Evolutionary conservation across 495 filamentous ascomycete species (phyloP).

Genomic region (Podospora conica): DNA sequence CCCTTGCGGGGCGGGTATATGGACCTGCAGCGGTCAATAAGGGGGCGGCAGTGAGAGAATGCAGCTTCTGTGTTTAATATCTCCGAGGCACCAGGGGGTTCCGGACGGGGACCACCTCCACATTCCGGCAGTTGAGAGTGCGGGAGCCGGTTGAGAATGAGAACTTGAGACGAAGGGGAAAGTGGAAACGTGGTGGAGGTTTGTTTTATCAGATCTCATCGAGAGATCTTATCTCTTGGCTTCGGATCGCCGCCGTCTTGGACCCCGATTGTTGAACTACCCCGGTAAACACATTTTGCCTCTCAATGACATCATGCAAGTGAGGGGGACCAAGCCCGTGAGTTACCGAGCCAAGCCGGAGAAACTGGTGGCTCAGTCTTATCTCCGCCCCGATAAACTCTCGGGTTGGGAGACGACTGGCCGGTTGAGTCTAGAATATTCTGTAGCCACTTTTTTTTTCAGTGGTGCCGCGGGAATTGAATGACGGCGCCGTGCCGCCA

Average conservation of each 20-base stretch:
- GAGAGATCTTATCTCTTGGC: background rate
- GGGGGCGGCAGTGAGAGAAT: too few species aligned
- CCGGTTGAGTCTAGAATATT: slow-evolving; percentile 3
- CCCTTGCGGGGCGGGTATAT: slow-evolving; percentile 4
- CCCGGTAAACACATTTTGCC: background rate
- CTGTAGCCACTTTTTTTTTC: background rate
- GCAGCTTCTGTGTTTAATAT: too few species aligned
- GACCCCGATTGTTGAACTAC: background rate
- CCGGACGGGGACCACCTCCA: background rate
- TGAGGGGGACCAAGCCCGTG: background rate
- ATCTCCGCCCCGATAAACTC: background rate
- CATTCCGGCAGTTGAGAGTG: background rate
- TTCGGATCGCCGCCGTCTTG: background rate
- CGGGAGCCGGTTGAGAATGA: background rate
- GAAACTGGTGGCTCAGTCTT: background rate
- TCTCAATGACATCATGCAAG: background rate
- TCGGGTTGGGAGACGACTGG: background rate
- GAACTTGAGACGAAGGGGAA: background rate
- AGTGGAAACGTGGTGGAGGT: background rate
- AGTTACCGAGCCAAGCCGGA: background rate
- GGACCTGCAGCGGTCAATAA: background rate
- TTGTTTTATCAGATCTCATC: background rate
- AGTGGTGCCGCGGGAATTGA: background rate
- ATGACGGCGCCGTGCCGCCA: background rate
- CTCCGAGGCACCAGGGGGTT: background rate